These are phyloP conservation scores for Dothidotthia symphoricarpi DNA, from an alignment of 2,329 filamentous ascomycete species.

Conservation along the genomic window DNA sequence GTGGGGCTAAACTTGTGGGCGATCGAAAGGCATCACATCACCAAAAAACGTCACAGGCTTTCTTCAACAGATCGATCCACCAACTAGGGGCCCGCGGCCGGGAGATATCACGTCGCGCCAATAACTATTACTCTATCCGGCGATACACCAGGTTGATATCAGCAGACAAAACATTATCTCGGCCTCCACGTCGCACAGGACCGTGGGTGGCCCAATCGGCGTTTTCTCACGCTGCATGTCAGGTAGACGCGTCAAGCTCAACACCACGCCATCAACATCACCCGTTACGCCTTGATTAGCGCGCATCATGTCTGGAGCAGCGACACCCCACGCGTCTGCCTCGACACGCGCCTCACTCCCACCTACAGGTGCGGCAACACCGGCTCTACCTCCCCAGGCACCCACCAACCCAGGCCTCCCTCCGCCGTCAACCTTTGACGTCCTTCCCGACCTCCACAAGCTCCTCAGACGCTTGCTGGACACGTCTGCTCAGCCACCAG, in stretches of 20 bases:
- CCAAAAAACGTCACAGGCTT: slow-evolving; percentile 23
- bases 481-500: slow-evolving; percentile 37
- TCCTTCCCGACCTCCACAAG: slow-evolving; percentile 75
- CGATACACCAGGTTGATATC: slow-evolving; percentile 7
- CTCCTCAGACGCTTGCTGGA: slow-evolving; percentile 72
- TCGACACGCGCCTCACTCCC: slow-evolving; percentile 34
- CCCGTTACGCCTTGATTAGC: no score
- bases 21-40: slow-evolving; percentile 14
- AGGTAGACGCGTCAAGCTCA: slow-evolving; percentile 15
- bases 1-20: slow-evolving; percentile 16
- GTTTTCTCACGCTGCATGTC: slow-evolving; percentile 8
- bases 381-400: slow-evolving; percentile 23
- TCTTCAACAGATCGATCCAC: slow-evolving; percentile 12
- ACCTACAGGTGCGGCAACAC: slow-evolving; percentile 33
- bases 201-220: no score
- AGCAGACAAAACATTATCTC: background rate
- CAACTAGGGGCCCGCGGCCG: slow-evolving; percentile 22
- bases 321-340: slow-evolving; percentile 33
- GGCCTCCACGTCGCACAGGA: background rate
- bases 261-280: slow-evolving; percentile 17
- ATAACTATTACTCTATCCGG: slow-evolving; percentile 8
- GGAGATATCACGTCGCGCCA: slow-evolving; percentile 15
- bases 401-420: slow-evolving; percentile 61
- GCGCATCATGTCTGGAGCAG: slow-evolving; percentile 35
- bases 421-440: slow-evolving; percentile 79